Base-by-base conservation (phyloP, 1,139 yeast species). In the Sugiyamaella castrensis region DNA sequence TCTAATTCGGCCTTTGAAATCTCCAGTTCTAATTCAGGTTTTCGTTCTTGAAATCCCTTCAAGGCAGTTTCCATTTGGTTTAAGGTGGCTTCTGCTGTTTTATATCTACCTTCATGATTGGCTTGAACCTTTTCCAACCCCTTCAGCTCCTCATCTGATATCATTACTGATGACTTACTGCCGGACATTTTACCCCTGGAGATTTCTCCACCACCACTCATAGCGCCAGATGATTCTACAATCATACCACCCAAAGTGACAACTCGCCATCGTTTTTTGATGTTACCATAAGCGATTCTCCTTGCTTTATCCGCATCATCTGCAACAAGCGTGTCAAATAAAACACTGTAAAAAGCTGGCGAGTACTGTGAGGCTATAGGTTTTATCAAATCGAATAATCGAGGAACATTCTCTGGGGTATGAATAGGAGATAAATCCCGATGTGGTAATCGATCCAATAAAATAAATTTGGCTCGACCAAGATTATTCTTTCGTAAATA, bases 211-310 rank as follows among this genome's bases (percentile, higher is more conserved):
- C 99, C 99, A 61, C 99, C 99, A 45, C 95, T 82, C 85, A 94
- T 84, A 1, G 98, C 87, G 68, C 99, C 99, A 1, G 96, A 86
- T n/a, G 85, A 81, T 62, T 91, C 98, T 50, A 94, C 92, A 31
- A 92, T 73, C 59, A 88, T 86, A 29, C 99, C 99, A 67, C 87
- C 96, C 12, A 89, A 68, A 0, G 98, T 88, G 0, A 94, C 98
- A 10, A 91, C 98, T 61, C 95, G 79, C 76, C 81, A 87, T 54
- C 96, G 73, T 54, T 75, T 80, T 2, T 75, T 71, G n/a, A n/a
- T n/a, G 24, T 19, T 19, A 1, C 97, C 96, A 70, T 85, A 92
- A 0, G 98, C 98, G 35, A 92, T 95, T 38, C 77, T 71, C 56
- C 88, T 84, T 0, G 98, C 99, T 60, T 86, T 91, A 37, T 76